Conservation (phyloP, 2,329 filamentous ascomycete genomes). For the Colletotrichum limetticola region DNA sequence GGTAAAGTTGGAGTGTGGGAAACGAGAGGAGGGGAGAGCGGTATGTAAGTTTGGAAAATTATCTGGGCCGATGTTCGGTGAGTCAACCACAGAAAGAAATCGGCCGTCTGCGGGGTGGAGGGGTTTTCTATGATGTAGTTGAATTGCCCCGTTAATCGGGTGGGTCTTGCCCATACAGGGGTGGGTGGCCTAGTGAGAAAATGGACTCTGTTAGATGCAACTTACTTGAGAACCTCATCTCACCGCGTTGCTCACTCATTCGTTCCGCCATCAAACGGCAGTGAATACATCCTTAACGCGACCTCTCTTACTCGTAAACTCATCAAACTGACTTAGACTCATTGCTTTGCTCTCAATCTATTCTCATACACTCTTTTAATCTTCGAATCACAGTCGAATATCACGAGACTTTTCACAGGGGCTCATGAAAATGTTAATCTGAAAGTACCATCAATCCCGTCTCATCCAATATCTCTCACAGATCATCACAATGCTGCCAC, state of each 20-base stretch:
- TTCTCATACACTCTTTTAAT: too few species aligned
- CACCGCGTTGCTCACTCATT: constrained; percentile 17
- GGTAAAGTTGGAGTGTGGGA: constrained; percentile 5
- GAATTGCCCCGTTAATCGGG: constrained; percentile 25
- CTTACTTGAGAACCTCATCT: constrained; percentile 20
- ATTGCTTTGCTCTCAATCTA: too few species aligned
- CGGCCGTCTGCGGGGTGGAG: constrained; percentile 29
- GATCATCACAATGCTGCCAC: constrained; percentile 4
- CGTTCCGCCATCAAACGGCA: constrained; percentile 32
- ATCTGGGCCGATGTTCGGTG: constrained; percentile 30
- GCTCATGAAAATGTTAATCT: constrained; percentile 2
- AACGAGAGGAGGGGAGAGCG: not conserved
- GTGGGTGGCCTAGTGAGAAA: not conserved
- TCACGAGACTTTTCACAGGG: not conserved
- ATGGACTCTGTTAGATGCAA: constrained; percentile 30
- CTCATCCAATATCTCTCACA: too few species aligned
- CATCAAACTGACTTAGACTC: too few species aligned
- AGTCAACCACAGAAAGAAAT: constrained; percentile 26
- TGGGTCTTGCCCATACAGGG: constrained; percentile 8
- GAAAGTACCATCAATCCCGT: not conserved
- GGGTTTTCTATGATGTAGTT: constrained; percentile 17
- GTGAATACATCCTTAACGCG: not conserved
- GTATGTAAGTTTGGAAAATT: constrained; percentile 11
- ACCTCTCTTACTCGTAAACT: not conserved
- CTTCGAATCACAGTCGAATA: too few species aligned